Percentiles rank a stretch among this genome's conserved stretches.
phyloP scores from a whole-genome alignment of 306 rosid species.

The Alnus glutinosa region DNA sequence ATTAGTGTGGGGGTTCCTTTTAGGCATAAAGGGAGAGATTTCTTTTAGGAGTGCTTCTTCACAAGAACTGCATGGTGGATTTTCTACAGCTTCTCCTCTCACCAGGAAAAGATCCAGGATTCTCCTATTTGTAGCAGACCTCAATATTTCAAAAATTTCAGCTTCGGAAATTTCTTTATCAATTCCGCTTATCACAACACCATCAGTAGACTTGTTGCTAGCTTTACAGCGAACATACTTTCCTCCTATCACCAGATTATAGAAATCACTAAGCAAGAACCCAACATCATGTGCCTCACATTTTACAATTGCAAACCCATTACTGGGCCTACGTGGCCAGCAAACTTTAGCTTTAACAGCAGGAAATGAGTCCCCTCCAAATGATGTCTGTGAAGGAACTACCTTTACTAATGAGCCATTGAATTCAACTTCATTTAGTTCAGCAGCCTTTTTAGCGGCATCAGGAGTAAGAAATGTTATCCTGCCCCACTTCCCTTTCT shows the following conservation, averaged over 20 bases:
- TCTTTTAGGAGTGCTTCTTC: slow-evolving; percentile 75
- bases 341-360: slow-evolving; percentile 75
- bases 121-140: slow-evolving; percentile 59
- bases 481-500: slow-evolving; percentile 61
- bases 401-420: slow-evolving; percentile 59
- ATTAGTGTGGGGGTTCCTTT: slow-evolving; percentile 42
- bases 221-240: slow-evolving; percentile 54
- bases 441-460: slow-evolving; percentile 62
- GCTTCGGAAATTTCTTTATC: slow-evolving; percentile 62
- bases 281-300: slow-evolving; percentile 48
- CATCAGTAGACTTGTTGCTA: slow-evolving; percentile 42
- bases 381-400: slow-evolving; percentile 54
- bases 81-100: slow-evolving; percentile 67
- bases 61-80: slow-evolving; percentile 58
- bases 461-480: slow-evolving; percentile 81
- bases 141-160: slow-evolving; percentile 60
- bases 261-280: slow-evolving; percentile 58
- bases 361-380: slow-evolving; percentile 66
- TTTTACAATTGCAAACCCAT: slow-evolving; percentile 65
- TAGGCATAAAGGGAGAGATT: slow-evolving; percentile 71
- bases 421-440: slow-evolving; percentile 50
- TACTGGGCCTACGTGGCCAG: slow-evolving; percentile 86
- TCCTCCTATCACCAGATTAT: slow-evolving; percentile 60
- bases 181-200: slow-evolving; percentile 52
- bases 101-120: slow-evolving; percentile 70